Percentiles rank a stretch among this genome's conserved stretches.
These are phyloP conservation scores for Medicago ruthenica DNA, from an alignment of 306 rosid genomes.

Conservation along the genomic window DNA sequence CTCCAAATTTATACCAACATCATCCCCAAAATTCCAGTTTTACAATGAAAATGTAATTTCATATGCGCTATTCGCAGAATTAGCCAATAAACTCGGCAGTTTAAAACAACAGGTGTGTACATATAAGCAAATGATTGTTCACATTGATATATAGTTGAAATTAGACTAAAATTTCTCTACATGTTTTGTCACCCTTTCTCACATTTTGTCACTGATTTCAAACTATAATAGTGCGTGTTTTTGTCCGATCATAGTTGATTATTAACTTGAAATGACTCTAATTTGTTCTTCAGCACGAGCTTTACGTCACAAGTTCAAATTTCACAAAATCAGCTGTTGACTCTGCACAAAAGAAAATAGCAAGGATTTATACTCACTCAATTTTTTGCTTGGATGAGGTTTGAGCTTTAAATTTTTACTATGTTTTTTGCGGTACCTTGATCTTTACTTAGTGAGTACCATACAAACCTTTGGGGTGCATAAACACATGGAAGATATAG, in stretches of 20 bases:
- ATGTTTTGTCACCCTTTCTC: not conserved
- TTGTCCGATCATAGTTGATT: constrained; percentile 27
- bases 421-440: constrained; percentile 22
- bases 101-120: constrained; percentile 62
- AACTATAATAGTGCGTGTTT: not conserved
- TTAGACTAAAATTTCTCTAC: no score
- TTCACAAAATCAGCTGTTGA: constrained; percentile 48
- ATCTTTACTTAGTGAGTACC: not conserved
- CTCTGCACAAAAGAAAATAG: constrained; percentile 53
- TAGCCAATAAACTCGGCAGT: constrained; percentile 42
- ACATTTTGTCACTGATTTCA: not conserved
- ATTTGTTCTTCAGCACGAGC: constrained; percentile 61
- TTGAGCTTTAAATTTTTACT: constrained; percentile 1
- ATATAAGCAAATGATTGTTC: constrained; percentile 3
- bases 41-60: constrained; percentile 51
- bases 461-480: not conserved
- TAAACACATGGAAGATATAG: not conserved
- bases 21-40: constrained; percentile 71
- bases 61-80: constrained; percentile 29
- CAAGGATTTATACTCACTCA: constrained; percentile 48
- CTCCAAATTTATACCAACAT: constrained; percentile 60
- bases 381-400: constrained; percentile 76
- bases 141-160: no score
- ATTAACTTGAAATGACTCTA: constrained; percentile 38
- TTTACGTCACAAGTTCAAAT: constrained; percentile 44